phyloP scores from a whole-genome alignment of 2,329 filamentous ascomycete species.

The Neospermospora avenae region DNA sequence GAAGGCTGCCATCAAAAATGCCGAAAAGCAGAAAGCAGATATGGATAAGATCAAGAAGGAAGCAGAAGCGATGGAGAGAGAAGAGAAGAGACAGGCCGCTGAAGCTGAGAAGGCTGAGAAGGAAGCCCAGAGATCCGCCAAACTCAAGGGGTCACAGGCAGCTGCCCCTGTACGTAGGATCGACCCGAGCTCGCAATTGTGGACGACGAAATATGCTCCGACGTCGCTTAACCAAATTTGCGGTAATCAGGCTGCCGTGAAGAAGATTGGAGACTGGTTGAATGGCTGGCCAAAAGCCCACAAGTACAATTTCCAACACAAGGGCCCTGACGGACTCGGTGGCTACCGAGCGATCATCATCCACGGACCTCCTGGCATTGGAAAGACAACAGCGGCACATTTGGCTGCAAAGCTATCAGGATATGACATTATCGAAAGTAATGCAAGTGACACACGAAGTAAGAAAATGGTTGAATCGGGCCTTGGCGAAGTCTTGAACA shows the following conservation, averaged over 20 bases:
- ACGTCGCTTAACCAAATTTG: slow-evolving; percentile 83
- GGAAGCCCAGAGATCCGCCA: slow-evolving; percentile 33
- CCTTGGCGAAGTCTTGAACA: slow-evolving; percentile 87
- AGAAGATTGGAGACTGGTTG: slow-evolving; percentile 87
- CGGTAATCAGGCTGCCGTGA: slow-evolving; percentile 87
- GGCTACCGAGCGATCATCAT: slow-evolving; percentile 87
- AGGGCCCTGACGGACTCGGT: slow-evolving; percentile 81
- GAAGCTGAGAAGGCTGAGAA: slow-evolving; percentile 51
- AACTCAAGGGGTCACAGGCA: slow-evolving; percentile 37
- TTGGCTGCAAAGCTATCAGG: slow-evolving; percentile 89
- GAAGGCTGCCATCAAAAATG: slow-evolving; percentile 80
- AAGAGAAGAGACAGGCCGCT: slow-evolving; percentile 61
- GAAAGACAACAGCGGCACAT: slow-evolving; percentile 96
- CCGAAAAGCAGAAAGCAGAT: slow-evolving; percentile 81
- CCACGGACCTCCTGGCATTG: slow-evolving; percentile 91
- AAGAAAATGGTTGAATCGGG: slow-evolving; percentile 92
- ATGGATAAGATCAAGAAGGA: slow-evolving; percentile 77
- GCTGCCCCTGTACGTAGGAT: slow-evolving; percentile 41
- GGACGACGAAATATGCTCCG: slow-evolving; percentile 95
- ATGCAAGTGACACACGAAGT: slow-evolving; percentile 92
- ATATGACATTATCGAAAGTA: slow-evolving; percentile 90
- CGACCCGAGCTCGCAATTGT: slow-evolving; percentile 62
- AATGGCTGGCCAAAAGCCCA: slow-evolving; percentile 75
- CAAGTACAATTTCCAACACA: slow-evolving; percentile 76
- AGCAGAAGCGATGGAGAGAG: slow-evolving; percentile 79